phyloP scores from a whole-genome alignment of 73 alveolate genomes.

The Paramecium octaurelia region DNA sequence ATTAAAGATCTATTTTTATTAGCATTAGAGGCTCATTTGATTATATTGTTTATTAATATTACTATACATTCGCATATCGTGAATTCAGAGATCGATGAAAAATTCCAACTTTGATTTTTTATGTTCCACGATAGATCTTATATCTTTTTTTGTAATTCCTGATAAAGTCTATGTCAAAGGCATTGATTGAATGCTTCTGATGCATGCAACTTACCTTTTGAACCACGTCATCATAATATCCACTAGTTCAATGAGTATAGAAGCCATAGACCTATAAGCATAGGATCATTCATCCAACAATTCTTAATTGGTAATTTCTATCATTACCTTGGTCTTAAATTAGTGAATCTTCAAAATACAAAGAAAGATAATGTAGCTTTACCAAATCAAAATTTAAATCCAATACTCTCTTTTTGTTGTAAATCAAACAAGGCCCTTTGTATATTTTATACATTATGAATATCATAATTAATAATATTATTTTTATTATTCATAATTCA shows the following conservation, averaged over 20 bases:
- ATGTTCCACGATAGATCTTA: not conserved
- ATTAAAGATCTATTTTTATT: too few relatives aligned
- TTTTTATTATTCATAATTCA: not conserved
- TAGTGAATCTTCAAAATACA: not conserved
- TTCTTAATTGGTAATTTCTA: not conserved
- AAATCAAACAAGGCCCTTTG: not conserved
- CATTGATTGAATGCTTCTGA: conserved; percentile 4
- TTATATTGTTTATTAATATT: too few relatives aligned
- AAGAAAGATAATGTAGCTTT: not conserved
- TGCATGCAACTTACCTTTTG: not conserved
- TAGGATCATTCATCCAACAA: not conserved
- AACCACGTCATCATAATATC: not conserved
- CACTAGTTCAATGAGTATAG: conserved; percentile 3
- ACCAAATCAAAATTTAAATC: not conserved
- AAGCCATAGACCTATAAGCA: not conserved
- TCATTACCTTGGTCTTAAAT: conserved; percentile 1
- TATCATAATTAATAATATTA: not conserved
- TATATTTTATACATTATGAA: not conserved
- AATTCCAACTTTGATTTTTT: too few relatives aligned
- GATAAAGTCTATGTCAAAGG: not conserved
- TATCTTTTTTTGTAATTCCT: not conserved
- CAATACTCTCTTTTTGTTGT: not conserved
- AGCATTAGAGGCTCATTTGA: too few relatives aligned
- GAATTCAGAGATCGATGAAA: too few relatives aligned
- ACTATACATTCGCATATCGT: too few relatives aligned